Conservation (phyloP, 257 asterid genomes). For the Plantago elongata region DNA sequence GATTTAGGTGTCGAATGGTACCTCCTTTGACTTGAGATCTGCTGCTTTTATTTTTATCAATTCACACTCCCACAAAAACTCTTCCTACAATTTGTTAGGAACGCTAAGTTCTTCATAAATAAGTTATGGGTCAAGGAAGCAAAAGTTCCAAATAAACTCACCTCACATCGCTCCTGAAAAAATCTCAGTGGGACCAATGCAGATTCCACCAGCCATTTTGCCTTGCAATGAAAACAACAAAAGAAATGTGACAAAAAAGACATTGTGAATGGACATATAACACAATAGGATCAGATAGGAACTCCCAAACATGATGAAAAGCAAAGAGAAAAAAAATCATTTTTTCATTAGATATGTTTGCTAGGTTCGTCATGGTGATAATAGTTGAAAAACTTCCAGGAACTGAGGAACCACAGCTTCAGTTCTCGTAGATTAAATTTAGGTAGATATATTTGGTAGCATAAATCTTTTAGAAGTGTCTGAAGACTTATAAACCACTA, state of each 20-base stretch:
- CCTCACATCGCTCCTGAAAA: conserved; percentile 99
- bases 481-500: no score
- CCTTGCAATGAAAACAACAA: conserved; percentile 35
- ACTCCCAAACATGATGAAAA: no score
- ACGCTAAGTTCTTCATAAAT: conserved; percentile 16
- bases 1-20: conserved; percentile 23
- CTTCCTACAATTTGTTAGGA: conserved; percentile 59
- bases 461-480: no score
- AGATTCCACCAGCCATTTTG: conserved; percentile 97
- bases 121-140: conserved; percentile 4
- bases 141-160: conserved; percentile 24
- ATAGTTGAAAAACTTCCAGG: no score
- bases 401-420: no score
- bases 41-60: conserved; percentile 93
- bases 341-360: no score
- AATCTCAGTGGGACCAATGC: conserved; percentile 84
- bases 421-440: no score
- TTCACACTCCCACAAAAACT: conserved; percentile 89
- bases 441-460: no score
- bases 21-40: conserved; percentile 98
- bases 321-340: no score
- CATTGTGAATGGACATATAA: conserved; percentile 9
- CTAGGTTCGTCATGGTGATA: no score
- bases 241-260: conserved; percentile 7
- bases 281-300: neutral